Evolutionary conservation across 163 green algal species (phyloP), one percentile per base, ranked within the genome.

Genomic region (Volvox carteri): DNA sequence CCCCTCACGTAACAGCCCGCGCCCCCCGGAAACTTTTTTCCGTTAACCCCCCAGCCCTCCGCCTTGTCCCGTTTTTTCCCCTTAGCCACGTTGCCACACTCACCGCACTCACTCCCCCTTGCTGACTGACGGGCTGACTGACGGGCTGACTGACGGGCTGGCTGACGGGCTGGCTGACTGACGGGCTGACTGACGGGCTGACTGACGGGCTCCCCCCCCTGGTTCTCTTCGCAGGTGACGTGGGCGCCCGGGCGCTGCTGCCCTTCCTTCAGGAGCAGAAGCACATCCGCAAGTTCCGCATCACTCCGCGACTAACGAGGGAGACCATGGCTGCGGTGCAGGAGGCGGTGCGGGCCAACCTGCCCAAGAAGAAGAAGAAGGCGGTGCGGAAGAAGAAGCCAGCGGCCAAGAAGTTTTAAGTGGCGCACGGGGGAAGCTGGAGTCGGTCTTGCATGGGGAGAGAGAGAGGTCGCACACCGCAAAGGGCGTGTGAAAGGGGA

Each of bases 231-330:
- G 54, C 87, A 88, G 87, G 79, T 8, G 83, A 92, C 42, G 60
- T 54, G 19, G 88, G 88, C 7, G 83, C 83, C 19, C 56, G 50
- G 28, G 81, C 41, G 46, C 65, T 92, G 74, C 70, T 92, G 14
- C 88, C 81, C 25, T 86, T 87, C 75, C 75, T 90, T 12, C 67
- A 77, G 56, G 21, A 25, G n/a, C 80, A 84, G 56, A 54, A 80
- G 48, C 81, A 92, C 81, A 62, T 90, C 44, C 60, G 65, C 62
- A 92, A 92, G 81, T 89, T 92, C 74, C 73, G 88, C 0, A 33
- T 89, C 62, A 90, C 88, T 7, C 72, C 80, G 21, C 81, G 88
- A 2, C 70, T 89, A 5, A 84, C 35, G 25, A 48, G 84, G 6
- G 33, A 42, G 5, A 60, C 65, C 37, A 46, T 83, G 84, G 9